Percentiles rank a stretch among this genome's conserved stretches.
Evolutionary conservation across 2,329 filamentous ascomycete species (phyloP).

Genomic region (Plectosphaerella sp.): DNA sequence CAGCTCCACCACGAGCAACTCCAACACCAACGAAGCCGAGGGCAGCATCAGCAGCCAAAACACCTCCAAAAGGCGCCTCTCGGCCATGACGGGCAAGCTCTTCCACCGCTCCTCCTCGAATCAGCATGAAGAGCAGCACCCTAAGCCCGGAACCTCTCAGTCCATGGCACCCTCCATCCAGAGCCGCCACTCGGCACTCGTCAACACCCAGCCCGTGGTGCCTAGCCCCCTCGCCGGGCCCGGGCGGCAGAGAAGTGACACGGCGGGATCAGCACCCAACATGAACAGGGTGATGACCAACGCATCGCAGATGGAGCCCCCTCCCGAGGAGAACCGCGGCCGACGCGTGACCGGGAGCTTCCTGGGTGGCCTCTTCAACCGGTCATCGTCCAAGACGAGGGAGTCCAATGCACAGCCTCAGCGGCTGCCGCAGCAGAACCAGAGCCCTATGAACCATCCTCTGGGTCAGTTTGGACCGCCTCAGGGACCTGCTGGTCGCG

Average conservation of each 20-base stretch:
- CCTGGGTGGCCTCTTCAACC: constrained; percentile 15
- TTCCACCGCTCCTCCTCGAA: constrained; percentile 17
- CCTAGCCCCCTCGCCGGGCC: constrained; percentile 3
- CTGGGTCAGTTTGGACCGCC: background rate
- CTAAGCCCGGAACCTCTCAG: constrained; percentile 14
- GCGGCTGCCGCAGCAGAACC: background rate
- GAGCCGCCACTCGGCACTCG: constrained; percentile 6
- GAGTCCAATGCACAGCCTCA: constrained; percentile 10
- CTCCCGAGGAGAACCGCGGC: constrained; percentile 15
- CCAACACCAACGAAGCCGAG: constrained; percentile 11
- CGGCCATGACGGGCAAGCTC: constrained; percentile 26
- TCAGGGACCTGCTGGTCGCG: background rate
- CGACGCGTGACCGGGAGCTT: constrained; percentile 14
- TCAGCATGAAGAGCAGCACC: constrained; percentile 13
- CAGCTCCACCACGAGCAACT: constrained; percentile 18
- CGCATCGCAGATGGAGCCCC: constrained; percentile 1
- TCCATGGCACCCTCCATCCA: constrained; percentile 16
- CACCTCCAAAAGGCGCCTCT: constrained; percentile 40
- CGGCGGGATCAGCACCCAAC: constrained; percentile 11
- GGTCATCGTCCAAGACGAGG: constrained; percentile 13
- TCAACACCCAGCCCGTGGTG: constrained; percentile 3
- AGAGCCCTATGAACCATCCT: background rate
- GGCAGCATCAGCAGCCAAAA: constrained; percentile 1
- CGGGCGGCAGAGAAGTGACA: constrained; percentile 14
- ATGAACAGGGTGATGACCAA: background rate